phyloP scores from a whole-genome alignment of 2,329 filamentous ascomycete species.

The Arthrinium puccinioides region DNA sequence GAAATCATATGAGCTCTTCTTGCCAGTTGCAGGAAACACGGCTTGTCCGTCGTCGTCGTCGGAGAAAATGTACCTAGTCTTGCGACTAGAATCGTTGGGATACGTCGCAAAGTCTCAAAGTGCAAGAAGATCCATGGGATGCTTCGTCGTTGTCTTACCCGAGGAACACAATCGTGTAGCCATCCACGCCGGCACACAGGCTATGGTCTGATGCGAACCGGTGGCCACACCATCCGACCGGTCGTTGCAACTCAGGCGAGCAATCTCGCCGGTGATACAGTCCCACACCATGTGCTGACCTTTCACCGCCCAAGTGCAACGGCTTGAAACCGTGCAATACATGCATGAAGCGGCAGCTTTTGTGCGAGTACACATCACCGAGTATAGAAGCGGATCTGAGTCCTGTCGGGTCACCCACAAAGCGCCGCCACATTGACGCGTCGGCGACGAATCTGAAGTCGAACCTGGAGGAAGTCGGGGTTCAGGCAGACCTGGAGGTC shows the following conservation, averaged over 20 bases:
- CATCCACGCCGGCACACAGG: conserved; percentile 8
- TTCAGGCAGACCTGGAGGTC: neutral
- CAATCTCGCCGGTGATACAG: neutral
- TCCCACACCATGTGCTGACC: conserved; percentile 5
- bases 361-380: conserved; percentile 35
- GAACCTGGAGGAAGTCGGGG: neutral
- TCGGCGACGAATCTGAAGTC: conserved; percentile 9
- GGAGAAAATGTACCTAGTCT: no score
- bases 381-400: conserved; percentile 20
- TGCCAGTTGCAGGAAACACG: neutral
- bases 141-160: conserved; percentile 14
- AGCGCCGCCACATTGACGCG: conserved; percentile 24
- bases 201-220: no score
- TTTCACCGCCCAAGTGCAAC: conserved; percentile 41
- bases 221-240: neutral
- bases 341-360: conserved; percentile 45
- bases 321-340: conserved; percentile 49
- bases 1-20: no score
- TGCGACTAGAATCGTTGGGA: no score
- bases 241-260: neutral
- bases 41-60: no score
- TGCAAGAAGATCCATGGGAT: no score
- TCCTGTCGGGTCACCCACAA: conserved; percentile 27
- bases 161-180: conserved; percentile 14
- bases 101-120: no score